phyloP scores from a whole-genome alignment of 2,329 filamentous ascomycete species.

The Hymenoscyphus linearis region DNA sequence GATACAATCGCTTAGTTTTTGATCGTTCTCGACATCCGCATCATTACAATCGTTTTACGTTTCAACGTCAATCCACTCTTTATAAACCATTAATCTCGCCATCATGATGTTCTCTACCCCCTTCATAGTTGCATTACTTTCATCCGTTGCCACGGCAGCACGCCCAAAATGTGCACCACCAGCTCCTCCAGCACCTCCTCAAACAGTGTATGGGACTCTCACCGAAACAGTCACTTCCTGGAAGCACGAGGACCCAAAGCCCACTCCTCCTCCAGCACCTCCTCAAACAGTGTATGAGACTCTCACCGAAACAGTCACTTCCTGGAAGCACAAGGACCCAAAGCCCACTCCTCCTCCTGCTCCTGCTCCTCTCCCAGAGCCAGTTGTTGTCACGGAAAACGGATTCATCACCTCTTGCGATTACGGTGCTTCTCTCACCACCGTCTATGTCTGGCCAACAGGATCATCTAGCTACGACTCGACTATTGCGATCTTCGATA shows the following conservation, averaged over 20 bases:
- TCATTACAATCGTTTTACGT: not conserved
- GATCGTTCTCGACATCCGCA: not conserved
- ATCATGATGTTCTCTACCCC: slow-evolving; percentile 8
- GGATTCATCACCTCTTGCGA: slow-evolving; percentile 7
- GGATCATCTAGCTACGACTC: slow-evolving; percentile 4
- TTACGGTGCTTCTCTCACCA: slow-evolving; percentile 3
- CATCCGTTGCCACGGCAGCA: not conserved
- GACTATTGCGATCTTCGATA: slow-evolving; percentile 4
- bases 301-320: slow-evolving; percentile 1
- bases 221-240: slow-evolving; percentile 1
- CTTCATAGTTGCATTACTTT: not conserved
- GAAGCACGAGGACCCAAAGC: not conserved
- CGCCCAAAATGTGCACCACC: not conserved
- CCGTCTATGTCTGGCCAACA: slow-evolving; percentile 7
- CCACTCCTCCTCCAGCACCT: not conserved
- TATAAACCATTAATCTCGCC: not conserved
- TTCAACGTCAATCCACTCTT: not conserved
- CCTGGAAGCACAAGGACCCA: not conserved
- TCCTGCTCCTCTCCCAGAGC: slow-evolving; percentile 1
- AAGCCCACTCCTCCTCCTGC: not conserved
- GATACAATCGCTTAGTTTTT: not conserved
- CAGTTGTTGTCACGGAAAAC: not conserved
- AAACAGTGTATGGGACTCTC: slow-evolving; percentile 4
- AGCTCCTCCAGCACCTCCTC: slow-evolving; percentile 3
- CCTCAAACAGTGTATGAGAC: slow-evolving; percentile 5